These are phyloP conservation scores for Calonectria pseudoreteaudii DNA, from an alignment of 2,329 filamentous ascomycete species.

Conservation along the genomic window DNA sequence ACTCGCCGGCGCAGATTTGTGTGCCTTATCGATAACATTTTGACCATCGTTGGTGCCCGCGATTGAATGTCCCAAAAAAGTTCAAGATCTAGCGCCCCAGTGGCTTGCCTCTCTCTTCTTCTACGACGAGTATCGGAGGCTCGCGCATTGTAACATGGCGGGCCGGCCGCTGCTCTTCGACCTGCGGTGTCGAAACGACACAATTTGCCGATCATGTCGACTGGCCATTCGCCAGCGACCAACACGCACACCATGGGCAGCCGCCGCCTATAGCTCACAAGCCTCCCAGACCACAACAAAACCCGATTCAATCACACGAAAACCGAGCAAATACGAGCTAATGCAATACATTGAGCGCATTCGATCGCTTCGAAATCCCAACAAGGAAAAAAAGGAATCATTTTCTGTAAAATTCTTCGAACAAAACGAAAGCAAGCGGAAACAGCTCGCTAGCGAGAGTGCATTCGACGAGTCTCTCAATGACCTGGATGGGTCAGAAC, in stretches of 20 bases:
- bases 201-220: constrained; percentile 54
- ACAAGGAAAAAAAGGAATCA: constrained; percentile 28
- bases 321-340: constrained; percentile 43
- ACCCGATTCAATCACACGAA: constrained; percentile 35
- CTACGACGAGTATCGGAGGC: constrained; percentile 14
- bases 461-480: constrained; percentile 55
- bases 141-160: constrained; percentile 46
- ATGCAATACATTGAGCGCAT: constrained; percentile 44
- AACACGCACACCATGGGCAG: constrained; percentile 40
- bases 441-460: constrained; percentile 53
- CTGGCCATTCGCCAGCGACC: constrained; percentile 44
- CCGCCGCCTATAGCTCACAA: constrained; percentile 50
- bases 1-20: constrained; percentile 26
- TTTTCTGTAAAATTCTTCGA: constrained; percentile 62
- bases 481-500: constrained; percentile 49
- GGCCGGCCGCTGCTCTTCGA: constrained; percentile 51
- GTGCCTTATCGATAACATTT: constrained; percentile 49
- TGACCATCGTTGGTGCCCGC: background rate
- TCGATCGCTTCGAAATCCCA: constrained; percentile 37
- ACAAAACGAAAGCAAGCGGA: constrained; percentile 53
- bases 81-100: constrained; percentile 30
- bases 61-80: constrained; percentile 34
- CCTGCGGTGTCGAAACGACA: constrained; percentile 48
- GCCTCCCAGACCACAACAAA: constrained; percentile 38
- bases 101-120: background rate